phyloP scores from a whole-genome alignment of 2,329 filamentous ascomycete species.

The Cryphonectria parasitica region DNA sequence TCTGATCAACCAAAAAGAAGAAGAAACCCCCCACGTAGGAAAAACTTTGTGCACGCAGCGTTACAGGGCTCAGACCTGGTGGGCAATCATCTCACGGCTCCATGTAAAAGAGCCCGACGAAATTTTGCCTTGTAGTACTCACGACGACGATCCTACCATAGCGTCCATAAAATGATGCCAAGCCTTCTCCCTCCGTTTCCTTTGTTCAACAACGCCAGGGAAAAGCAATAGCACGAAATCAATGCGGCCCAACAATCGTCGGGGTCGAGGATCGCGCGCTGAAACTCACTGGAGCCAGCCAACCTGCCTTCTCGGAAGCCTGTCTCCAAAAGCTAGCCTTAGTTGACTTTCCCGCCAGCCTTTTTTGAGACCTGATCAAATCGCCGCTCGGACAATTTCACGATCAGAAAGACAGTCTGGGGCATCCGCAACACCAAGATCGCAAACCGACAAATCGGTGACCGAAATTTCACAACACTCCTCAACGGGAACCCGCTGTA shows the following conservation, averaged over 20 bases:
- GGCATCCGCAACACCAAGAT: not conserved
- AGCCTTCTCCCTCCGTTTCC: not conserved
- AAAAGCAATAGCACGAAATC: not conserved
- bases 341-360: not conserved
- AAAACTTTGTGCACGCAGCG: not conserved
- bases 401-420: not conserved
- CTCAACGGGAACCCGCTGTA: not conserved
- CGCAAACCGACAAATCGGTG: slow-evolving; percentile 11
- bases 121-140: not conserved
- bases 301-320: not conserved
- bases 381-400: not conserved
- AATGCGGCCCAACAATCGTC: not conserved
- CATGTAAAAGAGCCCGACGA: not conserved
- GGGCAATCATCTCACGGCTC: not conserved
- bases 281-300: not conserved
- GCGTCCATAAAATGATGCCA: not conserved
- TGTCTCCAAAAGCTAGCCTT: not conserved
- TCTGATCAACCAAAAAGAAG: not conserved
- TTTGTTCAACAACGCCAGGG: not conserved
- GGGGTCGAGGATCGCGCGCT: not conserved
- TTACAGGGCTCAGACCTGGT: not conserved
- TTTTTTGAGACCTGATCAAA: not conserved
- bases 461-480: slow-evolving; percentile 5
- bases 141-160: not conserved
- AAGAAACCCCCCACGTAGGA: not conserved